Conservation (phyloP, 2,329 filamentous ascomycete species). For the Magnaporthales sp. region DNA sequence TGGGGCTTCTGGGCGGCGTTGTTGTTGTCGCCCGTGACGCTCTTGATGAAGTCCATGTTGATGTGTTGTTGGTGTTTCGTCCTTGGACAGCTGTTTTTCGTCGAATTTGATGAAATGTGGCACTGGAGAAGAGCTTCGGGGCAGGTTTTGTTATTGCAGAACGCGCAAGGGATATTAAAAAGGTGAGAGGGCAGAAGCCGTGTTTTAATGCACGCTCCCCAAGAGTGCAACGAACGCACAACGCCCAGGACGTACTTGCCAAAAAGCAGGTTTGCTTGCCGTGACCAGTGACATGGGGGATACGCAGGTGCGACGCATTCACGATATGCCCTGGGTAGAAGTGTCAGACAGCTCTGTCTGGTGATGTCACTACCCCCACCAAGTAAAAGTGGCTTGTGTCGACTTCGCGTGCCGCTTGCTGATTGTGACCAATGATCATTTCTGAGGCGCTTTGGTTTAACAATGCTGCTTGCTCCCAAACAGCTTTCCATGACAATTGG, state of each 20-base stretch:
- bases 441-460: not conserved
- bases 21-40: conserved; percentile 32
- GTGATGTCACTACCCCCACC: conserved; percentile 2
- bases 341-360: not conserved
- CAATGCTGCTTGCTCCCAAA: not conserved
- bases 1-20: conserved; percentile 15
- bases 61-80: not conserved
- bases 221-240: not conserved
- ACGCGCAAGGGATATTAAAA: not conserved
- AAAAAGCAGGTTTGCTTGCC: not conserved
- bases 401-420: not conserved
- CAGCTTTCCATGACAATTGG: not conserved
- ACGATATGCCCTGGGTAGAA: not conserved
- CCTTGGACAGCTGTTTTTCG: not conserved
- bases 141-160: not conserved
- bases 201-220: not conserved
- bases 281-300: not conserved
- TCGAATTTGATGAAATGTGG: not conserved
- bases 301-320: not conserved
- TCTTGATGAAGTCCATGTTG: conserved; percentile 49
- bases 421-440: not conserved
- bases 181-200: not conserved
- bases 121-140: not conserved
- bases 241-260: not conserved
- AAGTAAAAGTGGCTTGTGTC: not conserved